Evolutionary conservation across 441 rosid genomes (phyloP), one percentile per base, ranked within the genome.

Genomic region (Adansonia rubrostipa): DNA sequence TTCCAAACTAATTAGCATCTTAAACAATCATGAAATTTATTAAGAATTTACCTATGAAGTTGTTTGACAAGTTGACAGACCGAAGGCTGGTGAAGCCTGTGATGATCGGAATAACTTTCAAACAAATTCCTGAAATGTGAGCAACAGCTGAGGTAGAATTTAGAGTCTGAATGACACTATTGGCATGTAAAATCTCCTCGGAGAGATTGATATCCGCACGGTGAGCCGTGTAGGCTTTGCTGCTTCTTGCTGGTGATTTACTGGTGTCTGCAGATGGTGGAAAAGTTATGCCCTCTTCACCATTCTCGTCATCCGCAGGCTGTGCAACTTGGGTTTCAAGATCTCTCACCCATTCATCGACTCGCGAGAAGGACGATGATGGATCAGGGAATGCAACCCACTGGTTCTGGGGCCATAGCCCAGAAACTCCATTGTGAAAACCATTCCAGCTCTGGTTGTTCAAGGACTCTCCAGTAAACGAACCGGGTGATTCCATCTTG

Each of bases 121-220:
- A 85, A 78, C 98, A 94, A 75, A 85, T 87, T 57, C 93, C 92
- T 0, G 92, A 89, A 60, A 93, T 88, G 74, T 93, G 95, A 83
- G 98, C 97, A 78, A 90, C 91, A 19, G 95, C 85, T 19, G 99
- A 91, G 75, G 94, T 86, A 58, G 94, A 88, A 82, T 92, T 93
- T 65, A 96, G 87, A 20, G 97, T 89, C 73, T 84, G 97, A 79
- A 96, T 90, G 63, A 87, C 80, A 68, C 81, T 84, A 77, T 91
- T 93, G 51, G 97, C 97, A 47, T 89, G 95, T n/a, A 87, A 78
- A 71, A 89, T 82, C 36, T 89, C 98, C 82, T 85, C 96, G 1
- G 92, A 81, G 24, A 86, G 82, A 81, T 88, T 86, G 58, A 74
- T 71, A 50, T 87, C 87, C 3, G 81, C 79, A 74, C 33, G 83